phyloP scores from a whole-genome alignment of 1,284 basidiomycete genomes.

The Malassezia psittaci region DNA sequence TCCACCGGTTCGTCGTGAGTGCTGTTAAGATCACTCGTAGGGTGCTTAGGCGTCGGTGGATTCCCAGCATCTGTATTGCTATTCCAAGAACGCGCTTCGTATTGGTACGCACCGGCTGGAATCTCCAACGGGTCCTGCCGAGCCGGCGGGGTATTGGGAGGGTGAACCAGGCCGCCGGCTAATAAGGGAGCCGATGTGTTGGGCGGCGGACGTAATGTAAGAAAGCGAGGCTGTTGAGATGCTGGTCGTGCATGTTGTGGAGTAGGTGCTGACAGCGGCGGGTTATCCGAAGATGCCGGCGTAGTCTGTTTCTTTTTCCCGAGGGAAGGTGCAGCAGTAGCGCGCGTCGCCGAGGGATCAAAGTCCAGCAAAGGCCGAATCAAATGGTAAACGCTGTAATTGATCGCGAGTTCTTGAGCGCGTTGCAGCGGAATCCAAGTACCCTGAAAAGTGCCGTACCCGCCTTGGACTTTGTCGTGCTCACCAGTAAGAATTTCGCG shows the following conservation, averaged over 20 bases:
- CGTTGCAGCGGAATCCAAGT: conserved; percentile 61
- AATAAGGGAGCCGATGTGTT: conserved; percentile 14
- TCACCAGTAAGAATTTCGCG: conserved; percentile 90
- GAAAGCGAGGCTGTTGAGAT: conserved; percentile 24
- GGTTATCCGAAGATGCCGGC: neutral
- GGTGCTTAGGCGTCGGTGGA: conserved; percentile 26
- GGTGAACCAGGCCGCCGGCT: conserved; percentile 24
- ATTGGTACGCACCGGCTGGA: conserved; percentile 32
- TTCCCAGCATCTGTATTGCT: conserved; percentile 34
- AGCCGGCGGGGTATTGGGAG: neutral
- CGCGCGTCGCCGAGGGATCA: conserved; percentile 35
- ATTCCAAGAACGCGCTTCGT: conserved; percentile 25
- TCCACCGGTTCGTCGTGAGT: conserved; percentile 12
- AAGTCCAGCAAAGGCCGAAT: conserved; percentile 44
- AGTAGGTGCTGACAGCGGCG: neutral
- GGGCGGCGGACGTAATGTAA: conserved; percentile 31
- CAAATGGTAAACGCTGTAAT: conserved; percentile 44
- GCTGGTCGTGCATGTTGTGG: neutral
- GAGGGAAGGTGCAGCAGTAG: conserved; percentile 21
- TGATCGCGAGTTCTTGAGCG: conserved; percentile 40
- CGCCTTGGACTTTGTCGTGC: conserved; percentile 98
- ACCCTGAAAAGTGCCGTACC: conserved; percentile 98
- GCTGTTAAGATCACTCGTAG: conserved; percentile 18
- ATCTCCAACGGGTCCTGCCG: conserved; percentile 17
- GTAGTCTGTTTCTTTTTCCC: neutral